phyloP scores from a whole-genome alignment of 148 eudicot genomes.

The Chenopodium album region DNA sequence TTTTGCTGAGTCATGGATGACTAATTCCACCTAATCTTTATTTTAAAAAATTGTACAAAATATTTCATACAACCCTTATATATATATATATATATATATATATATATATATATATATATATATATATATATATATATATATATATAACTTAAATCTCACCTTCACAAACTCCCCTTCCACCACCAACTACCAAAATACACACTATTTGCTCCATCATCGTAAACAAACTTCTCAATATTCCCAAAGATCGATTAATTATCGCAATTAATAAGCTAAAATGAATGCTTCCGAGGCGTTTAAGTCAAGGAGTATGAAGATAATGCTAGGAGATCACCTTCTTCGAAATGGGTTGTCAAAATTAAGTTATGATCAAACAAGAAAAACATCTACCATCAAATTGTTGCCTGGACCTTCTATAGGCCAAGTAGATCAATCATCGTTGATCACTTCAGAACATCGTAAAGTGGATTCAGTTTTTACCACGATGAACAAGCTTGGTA shows the following conservation, averaged over 20 bases:
- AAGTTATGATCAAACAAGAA: conserved; percentile 16
- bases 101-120: neutral
- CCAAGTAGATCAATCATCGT: conserved; percentile 8
- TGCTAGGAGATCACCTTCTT: conserved; percentile 28
- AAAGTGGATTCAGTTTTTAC: conserved; percentile 19
- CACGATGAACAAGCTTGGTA: conserved; percentile 34
- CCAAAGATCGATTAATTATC: neutral
- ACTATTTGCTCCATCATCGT: neutral
- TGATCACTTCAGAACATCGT: neutral
- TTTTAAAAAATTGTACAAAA: neutral
- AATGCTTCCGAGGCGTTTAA: conserved; percentile 24
- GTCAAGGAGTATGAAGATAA: conserved; percentile 23
- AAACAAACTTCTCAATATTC: neutral
- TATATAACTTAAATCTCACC: neutral
- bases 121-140: neutral
- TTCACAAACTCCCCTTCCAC: neutral
- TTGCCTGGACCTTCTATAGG: conserved; percentile 20
- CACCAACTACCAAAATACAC: neutral
- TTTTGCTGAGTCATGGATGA: conserved; percentile 6
- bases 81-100: neutral
- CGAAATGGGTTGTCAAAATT: conserved; percentile 20
- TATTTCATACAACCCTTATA: neutral
- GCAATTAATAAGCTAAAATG: conserved; percentile 9
- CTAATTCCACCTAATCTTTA: neutral
- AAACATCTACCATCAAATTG: conserved; percentile 8